Base-by-base conservation (phyloP, 2,329 filamentous ascomycete genomes). In the Pseudocercospora macadamiae region DNA sequence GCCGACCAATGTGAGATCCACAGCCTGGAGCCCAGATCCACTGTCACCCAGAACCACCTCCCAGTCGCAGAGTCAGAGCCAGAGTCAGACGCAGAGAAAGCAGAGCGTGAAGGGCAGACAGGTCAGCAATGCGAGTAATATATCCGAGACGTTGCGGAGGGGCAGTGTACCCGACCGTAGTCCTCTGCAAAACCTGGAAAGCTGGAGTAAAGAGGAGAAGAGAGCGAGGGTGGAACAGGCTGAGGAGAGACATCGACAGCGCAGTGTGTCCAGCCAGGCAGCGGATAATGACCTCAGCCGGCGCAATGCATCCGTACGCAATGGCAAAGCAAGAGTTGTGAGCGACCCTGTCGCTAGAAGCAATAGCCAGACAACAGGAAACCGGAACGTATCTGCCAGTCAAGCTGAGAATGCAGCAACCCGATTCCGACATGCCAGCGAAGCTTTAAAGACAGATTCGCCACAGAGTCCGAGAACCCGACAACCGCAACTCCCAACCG, bases 191-290 rank as follows among this genome's bases (percentile, higher is more conserved):
- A 95, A 89, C 79, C 84, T 99, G 66, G 93, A 99, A 79, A 86
- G 90, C 70, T 93, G 97, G 75, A 96, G 90, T 74, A 97, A 97
- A 74, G 93, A 97, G 76, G 93, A 97, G 76, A 96, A 96, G 75
- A 85, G 93, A 64, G 91, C 92, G 7, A 84, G 91, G 47, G 86
- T 93, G 3, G 85, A 92, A 71, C 89, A 93, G 68, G 91, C 91
- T 4, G 93, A 97, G 73, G 82, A 86, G 66, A 83, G 85, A 42
- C 84, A 88, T 16, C 84, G 87, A 66, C 87, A 93, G 69, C 82
- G 56, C 37, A 66, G 61, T 44, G 23, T 57, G 28, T 54, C 56
- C 12, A 44, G 60, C 23, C 54, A 47, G 7, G 48, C 42, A 52
- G 61, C 58, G 21, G 62, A 66, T 6, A 48, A 55, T 8, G 62